Evolutionary conservation across 495 filamentous ascomycete species (phyloP).

Genomic region (Penicillium roqueforti): DNA sequence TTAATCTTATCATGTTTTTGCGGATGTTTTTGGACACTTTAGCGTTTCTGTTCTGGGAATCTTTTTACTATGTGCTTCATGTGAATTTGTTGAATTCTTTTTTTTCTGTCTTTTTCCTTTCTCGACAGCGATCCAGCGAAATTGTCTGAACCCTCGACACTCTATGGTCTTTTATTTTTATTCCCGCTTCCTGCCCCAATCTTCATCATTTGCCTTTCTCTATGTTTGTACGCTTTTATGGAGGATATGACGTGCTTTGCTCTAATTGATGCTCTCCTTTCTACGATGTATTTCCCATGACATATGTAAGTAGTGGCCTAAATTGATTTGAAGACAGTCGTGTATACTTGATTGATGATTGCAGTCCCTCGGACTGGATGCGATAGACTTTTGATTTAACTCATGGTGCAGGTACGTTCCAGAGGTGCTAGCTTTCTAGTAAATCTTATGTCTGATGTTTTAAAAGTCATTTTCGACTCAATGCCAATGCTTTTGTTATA

Average conservation of each 20-base stretch:
- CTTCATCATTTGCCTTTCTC: background rate
- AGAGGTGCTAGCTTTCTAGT: no score
- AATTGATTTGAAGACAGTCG: background rate
- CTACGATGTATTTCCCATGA: background rate
- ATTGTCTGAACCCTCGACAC: slow-evolving; percentile 14
- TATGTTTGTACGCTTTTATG: background rate
- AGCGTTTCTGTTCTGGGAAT: slow-evolving; percentile 11
- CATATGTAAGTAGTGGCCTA: background rate
- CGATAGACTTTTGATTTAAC: no score
- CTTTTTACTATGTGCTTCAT: background rate
- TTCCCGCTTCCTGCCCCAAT: slow-evolving; percentile 2
- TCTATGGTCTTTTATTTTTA: slow-evolving; percentile 10
- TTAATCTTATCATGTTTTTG: slow-evolving; percentile 6
- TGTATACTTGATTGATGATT: background rate
- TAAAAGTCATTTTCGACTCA: no score
- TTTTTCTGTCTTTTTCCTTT: background rate
- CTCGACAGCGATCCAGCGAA: slow-evolving; percentile 13
- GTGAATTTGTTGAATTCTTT: slow-evolving; percentile 6
- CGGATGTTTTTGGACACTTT: slow-evolving; percentile 9
- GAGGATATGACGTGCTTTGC: background rate
- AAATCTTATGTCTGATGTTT: no score
- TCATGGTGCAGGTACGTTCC: no score
- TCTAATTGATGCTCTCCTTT: slow-evolving; percentile 6
- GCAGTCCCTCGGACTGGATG: no score
- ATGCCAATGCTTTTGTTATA: no score